Conservation (phyloP, 75 land plant genomes). For the Cunninghamia lanceolata region DNA sequence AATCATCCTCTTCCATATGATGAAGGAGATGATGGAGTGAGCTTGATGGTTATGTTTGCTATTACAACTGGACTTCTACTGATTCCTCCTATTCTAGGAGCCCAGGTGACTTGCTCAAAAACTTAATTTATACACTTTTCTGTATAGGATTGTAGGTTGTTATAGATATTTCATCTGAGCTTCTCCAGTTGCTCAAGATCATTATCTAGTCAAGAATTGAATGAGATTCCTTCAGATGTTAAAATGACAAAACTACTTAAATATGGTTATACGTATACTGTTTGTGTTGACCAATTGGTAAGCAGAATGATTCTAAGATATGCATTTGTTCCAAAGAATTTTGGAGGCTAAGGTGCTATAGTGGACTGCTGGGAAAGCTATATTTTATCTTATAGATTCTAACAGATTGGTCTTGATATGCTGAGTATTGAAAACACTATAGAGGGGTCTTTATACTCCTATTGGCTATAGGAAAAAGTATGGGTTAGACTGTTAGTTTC, state of each 20-base stretch:
- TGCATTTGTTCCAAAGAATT: not conserved
- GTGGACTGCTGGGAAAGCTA: not conserved
- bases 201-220: not conserved
- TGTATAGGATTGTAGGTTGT: not conserved
- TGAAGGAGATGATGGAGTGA: slow-evolving; percentile 2
- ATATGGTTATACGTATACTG: not conserved
- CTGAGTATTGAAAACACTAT: not conserved
- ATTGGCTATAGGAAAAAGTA: not conserved
- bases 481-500: not conserved
- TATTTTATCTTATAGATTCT: not conserved
- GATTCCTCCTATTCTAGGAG: slow-evolving; percentile 24
- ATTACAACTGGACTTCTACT: slow-evolving; percentile 20
- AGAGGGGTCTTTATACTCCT: not conserved
- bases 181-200: not conserved
- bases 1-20: slow-evolving; percentile 33
- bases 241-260: not conserved
- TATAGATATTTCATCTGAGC: not conserved
- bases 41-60: slow-evolving; percentile 18
- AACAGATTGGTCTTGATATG: not conserved
- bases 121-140: not conserved
- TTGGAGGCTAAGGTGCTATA: not conserved
- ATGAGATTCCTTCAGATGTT: not conserved
- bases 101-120: slow-evolving; percentile 17
- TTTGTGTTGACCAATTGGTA: not conserved
- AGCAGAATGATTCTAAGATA: not conserved